Evolutionary conservation across 495 filamentous ascomycete genomes (phyloP).

Genomic region (Echria macrotheca): DNA sequence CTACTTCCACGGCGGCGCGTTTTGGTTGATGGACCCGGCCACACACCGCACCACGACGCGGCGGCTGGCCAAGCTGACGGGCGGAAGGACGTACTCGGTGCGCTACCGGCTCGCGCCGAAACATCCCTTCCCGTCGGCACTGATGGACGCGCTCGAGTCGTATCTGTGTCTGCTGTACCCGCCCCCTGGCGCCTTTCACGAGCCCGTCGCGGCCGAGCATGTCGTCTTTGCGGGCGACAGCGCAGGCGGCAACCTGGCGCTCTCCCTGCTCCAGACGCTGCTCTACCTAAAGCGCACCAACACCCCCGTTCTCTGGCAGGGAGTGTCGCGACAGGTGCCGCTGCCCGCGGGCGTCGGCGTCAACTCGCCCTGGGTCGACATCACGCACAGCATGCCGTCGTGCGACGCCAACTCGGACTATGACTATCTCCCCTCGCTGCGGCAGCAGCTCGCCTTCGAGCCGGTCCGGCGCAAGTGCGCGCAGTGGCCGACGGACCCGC

Average conservation of each 20-base stretch:
- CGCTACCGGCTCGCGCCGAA: constrained; percentile 89
- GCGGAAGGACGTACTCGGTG: constrained; percentile 64
- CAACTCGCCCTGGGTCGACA: constrained; percentile 71
- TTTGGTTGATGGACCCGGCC: constrained; percentile 72
- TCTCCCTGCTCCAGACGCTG: constrained; percentile 68
- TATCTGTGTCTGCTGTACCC: constrained; percentile 84
- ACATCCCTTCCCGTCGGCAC: constrained; percentile 71
- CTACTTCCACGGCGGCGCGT: constrained; percentile 89
- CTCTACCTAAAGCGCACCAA: constrained; percentile 59
- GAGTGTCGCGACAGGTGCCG: constrained; percentile 46
- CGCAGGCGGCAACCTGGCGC: constrained; percentile 72
- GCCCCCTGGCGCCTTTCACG: constrained; percentile 65
- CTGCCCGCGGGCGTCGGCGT: constrained; percentile 65
- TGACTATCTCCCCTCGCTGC: constrained; percentile 66
- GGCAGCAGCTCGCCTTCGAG: constrained; percentile 23
- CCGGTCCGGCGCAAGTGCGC: constrained; percentile 47
- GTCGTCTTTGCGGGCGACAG: constrained; percentile 81
- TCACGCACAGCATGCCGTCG: constrained; percentile 69
- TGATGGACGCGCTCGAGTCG: constrained; percentile 76
- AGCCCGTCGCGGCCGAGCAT: constrained; percentile 59
- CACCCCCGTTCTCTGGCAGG: constrained; percentile 58
- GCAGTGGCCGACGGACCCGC: constrained; percentile 69
- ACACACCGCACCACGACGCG: constrained; percentile 50
- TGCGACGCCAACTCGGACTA: constrained; percentile 54
- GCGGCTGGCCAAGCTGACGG: constrained; percentile 44